These are phyloP conservation scores for Spathaspora gorwiae DNA, from an alignment of 805 yeast species.

Conservation along the genomic window DNA sequence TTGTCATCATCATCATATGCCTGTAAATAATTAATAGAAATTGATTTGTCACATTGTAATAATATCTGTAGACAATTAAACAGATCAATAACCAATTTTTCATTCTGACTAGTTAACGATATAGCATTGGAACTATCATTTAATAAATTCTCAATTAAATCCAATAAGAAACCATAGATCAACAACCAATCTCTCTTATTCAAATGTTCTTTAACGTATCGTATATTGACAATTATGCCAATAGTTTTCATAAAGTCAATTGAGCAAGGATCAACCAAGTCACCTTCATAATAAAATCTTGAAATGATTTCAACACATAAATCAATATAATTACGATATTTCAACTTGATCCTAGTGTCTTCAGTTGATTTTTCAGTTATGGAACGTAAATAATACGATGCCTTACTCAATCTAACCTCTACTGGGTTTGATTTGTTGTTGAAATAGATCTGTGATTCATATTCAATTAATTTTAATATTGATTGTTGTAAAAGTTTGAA, in stretches of 20 bases:
- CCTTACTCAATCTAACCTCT: conserved; percentile 25
- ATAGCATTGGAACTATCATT: not conserved
- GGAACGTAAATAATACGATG: conserved; percentile 27
- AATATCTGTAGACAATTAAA: conserved; percentile 15
- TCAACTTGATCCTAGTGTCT: conserved; percentile 10
- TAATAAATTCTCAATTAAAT: conserved; percentile 1
- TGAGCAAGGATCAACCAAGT: conserved; percentile 17
- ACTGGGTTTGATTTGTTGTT: conserved; percentile 21
- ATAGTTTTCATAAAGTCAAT: conserved; percentile 22
- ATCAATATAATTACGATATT: conserved; percentile 18
- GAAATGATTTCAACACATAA: conserved; percentile 14
- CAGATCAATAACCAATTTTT: conserved; percentile 18
- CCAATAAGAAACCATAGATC: conserved; percentile 19
- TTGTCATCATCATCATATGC: conserved; percentile 9
- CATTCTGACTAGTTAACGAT: conserved; percentile 8
- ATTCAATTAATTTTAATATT: conserved; percentile 23
- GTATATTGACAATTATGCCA: conserved; percentile 15
- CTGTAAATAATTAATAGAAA: conserved; percentile 17
- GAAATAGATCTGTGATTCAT: conserved; percentile 30
- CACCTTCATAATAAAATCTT: conserved; percentile 12
- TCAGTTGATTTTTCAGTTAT: conserved; percentile 15
- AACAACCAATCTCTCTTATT: conserved; percentile 23
- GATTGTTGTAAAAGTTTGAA: conserved; percentile 20
- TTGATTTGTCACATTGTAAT: conserved; percentile 17
- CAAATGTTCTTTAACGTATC: conserved; percentile 29